Evolutionary conservation across 116 monocot species (phyloP), one percentile per base, ranked within the genome.

Genomic region (Posidonia oceanica): DNA sequence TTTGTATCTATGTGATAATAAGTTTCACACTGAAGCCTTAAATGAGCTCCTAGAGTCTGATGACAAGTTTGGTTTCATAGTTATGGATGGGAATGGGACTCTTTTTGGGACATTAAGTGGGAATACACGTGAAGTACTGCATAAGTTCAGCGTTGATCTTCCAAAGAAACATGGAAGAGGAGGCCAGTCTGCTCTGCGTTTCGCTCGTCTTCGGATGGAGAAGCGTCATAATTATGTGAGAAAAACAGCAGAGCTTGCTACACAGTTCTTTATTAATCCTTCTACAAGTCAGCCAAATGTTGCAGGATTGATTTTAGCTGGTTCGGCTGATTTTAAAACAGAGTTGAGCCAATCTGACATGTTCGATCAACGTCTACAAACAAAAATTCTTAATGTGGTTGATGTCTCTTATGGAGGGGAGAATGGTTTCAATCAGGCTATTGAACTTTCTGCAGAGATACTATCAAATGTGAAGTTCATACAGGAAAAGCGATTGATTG

Each of bases 361-460:
- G 77, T 77, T 77, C 52, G 77, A 77, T 42, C 77, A 60, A 10
- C 71, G 77, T 36, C 67, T 77, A 3, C 77, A 77, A 55, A 59
- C 67, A 10, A 77, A 77, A 57, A 72, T 77, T 53, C 52, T 77
- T 2, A 77, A 77, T 53, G 77, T 77, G 10, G 77, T 77, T 4
- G 77, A 77, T 72, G 72, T 77, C 40, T 72, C 72, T 21, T 77
- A 71, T 77, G 77, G 77, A 36, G 77, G 77, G n/a, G 77, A 77
- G 37, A 72, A 77, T 61, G 77, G 77, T 36, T 77, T 77, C 52
- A 77, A 77, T 42, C 77, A 72, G 48, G 77, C 77, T 10, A 72
- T 77, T 15, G 77, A 77, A 36, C n/a, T 77, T 44, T 77, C 76
- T 11, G 63, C 71, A 23, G 76, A 77, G 54, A 59, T 77, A 23